Evolutionary conservation across 2,329 filamentous ascomycete species (phyloP), one percentile per base, ranked within the genome.

Genomic region (Fonsecaea monophora): DNA sequence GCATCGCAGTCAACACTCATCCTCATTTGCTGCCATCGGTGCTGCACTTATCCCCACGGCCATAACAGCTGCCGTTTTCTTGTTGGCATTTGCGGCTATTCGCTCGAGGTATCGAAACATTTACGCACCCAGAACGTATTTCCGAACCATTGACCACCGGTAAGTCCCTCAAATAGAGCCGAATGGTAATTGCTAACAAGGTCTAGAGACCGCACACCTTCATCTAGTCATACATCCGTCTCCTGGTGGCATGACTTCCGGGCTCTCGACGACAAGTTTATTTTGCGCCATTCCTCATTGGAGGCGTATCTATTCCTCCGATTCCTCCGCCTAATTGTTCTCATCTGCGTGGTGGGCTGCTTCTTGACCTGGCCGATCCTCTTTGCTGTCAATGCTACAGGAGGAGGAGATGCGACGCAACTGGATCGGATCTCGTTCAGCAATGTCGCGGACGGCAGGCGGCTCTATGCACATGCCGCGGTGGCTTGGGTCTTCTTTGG

Each of bases 271-370:
- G 94, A 98, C 77, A 88, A 88, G 30, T 92, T 92, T 75, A 87
- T 94, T n/a, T 87, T 98, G 5, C 92, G 95, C 73, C 92, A 96
- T 80, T 92, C 93, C 71, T 96, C 93, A 0, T 85, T 98, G 62
- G 94, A 98, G 77, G 91, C 91, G 21, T 98, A 94, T 79, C 89
- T 98, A 53, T 97, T 96, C 77, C 83, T 98, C 30, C 92, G 94
- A 21, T 96, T 94, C 73, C 81, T 98, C 67, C 89, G 92, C 71
- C 90, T 95, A 58, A 82, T 91, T 53, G 88, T 90, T 68, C 85
- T 90, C 64, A 90, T 94, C 68, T 94, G 90, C 77, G 85, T 96
- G 37, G 89, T 92, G 5, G 95, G 95, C 57, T 92, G 90, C 74
- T 81, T 87, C 71, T 89, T 97, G 68, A 92, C 92, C 32, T 97